These are phyloP conservation scores for Trichoderma aggressivum DNA, from an alignment of 2,329 filamentous ascomycete genomes.

Conservation along the genomic window DNA sequence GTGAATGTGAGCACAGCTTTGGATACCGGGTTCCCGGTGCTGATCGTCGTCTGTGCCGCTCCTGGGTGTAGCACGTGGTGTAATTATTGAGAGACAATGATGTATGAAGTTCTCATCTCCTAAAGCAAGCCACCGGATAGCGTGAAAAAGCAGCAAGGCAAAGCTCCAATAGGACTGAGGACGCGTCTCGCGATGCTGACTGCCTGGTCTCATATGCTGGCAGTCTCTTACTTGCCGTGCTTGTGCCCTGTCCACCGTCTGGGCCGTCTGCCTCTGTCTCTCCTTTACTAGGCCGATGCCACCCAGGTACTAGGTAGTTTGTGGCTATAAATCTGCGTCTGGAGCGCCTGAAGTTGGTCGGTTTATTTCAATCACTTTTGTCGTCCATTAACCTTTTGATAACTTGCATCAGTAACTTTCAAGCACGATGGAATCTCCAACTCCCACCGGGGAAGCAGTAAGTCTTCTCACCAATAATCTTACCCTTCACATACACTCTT, in stretches of 20 bases:
- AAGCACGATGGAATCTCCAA: not conserved
- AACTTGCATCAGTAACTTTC: not conserved
- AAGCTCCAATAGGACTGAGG: not conserved
- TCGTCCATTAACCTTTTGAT: not conserved
- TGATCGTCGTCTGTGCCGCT: not conserved
- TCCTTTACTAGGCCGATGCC: not conserved
- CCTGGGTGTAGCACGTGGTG: not conserved
- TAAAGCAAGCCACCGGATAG: not conserved
- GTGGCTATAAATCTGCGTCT: not conserved
- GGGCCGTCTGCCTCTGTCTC: not conserved
- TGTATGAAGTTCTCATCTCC: not conserved
- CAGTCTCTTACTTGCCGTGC: not conserved
- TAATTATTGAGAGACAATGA: conserved; percentile 1
- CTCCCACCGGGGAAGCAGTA: not conserved
- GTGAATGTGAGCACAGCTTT: not conserved
- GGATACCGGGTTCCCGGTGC: conserved; percentile 4
- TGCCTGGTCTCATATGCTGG: not conserved
- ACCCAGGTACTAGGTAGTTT: not conserved
- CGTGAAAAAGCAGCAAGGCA: not conserved
- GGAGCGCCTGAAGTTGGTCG: not conserved
- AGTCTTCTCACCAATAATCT: not conserved
- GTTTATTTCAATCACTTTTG: not conserved
- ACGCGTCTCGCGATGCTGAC: not conserved
- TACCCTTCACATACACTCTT: not conserved
- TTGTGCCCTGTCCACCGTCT: not conserved